phyloP scores from a whole-genome alignment of 2,329 filamentous ascomycete species.

The Arthrinium puccinioides region DNA sequence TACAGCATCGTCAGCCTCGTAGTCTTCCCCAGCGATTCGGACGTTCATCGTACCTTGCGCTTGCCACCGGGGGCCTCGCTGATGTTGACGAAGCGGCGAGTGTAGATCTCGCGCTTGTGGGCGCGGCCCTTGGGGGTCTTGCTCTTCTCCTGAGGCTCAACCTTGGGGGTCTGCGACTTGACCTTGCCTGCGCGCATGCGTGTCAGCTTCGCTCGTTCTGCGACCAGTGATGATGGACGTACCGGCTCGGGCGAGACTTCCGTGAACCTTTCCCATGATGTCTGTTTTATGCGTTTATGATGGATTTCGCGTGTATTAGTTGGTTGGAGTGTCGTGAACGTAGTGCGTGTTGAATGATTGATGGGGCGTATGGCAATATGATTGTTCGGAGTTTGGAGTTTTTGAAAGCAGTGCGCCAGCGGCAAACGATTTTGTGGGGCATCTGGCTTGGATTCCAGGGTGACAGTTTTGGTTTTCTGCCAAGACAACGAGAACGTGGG shows the following conservation, averaged over 20 bases:
- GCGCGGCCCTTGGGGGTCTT: slow-evolving; percentile 5
- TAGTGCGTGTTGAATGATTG: too few relatives aligned
- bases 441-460: too few relatives aligned
- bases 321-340: too few relatives aligned
- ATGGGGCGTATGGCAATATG: too few relatives aligned
- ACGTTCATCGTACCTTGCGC: slow-evolving; percentile 1
- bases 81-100: slow-evolving; percentile 3
- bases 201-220: background rate
- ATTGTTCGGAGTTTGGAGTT: too few relatives aligned
- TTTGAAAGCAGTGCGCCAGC: too few relatives aligned
- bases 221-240: background rate
- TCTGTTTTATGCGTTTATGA: background rate
- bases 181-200: slow-evolving; percentile 1
- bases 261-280: slow-evolving; percentile 4
- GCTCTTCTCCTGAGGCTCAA: slow-evolving; percentile 4
- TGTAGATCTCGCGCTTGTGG: slow-evolving; percentile 4
- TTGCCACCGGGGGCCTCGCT: background rate
- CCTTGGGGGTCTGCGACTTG: slow-evolving; percentile 5
- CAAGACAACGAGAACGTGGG: too few relatives aligned
- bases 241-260: slow-evolving; percentile 3
- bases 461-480: too few relatives aligned
- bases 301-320: too few relatives aligned
- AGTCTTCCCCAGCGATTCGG: background rate
- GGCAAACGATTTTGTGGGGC: too few relatives aligned
- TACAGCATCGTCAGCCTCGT: background rate